phyloP scores from a whole-genome alignment of 257 asterid species.

The Gentiana straminea region DNA sequence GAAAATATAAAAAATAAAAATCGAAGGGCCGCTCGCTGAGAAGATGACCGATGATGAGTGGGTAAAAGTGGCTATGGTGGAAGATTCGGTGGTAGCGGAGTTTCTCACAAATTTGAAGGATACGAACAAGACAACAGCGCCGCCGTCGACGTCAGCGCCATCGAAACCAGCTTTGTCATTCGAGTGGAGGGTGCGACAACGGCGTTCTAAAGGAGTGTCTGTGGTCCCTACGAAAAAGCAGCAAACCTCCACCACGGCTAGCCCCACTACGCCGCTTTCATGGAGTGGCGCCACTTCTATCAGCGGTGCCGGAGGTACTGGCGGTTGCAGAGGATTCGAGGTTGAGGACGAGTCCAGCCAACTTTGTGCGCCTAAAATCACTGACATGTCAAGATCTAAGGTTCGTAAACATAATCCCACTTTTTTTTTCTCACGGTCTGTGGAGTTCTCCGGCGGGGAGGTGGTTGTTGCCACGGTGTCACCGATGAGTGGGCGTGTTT shows the following conservation, averaged over 20 bases:
- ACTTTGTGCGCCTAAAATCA: constrained; percentile 14
- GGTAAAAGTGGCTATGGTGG: constrained; percentile 45
- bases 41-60: constrained; percentile 31
- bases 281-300: constrained; percentile 60
- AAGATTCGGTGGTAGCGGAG: constrained; percentile 60
- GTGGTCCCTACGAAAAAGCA: constrained; percentile 14
- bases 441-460: neutral
- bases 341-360: constrained; percentile 41
- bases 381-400: constrained; percentile 57
- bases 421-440: too few relatives aligned
- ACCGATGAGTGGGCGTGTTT: constrained; percentile 15
- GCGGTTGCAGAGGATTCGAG: constrained; percentile 10
- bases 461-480: constrained; percentile 9
- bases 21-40: neutral
- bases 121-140: constrained; percentile 13
- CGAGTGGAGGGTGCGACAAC: constrained; percentile 66
- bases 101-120: constrained; percentile 26
- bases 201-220: constrained; percentile 39
- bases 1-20: neutral
- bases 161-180: constrained; percentile 23
- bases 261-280: constrained; percentile 70
- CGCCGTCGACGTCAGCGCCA: constrained; percentile 6
- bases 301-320: constrained; percentile 27
- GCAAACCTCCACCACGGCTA: constrained; percentile 23
- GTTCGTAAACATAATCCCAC: constrained; percentile 19